phyloP scores from a whole-genome alignment of 1,139 yeast species.

The Spathaspora sp. region DNA sequence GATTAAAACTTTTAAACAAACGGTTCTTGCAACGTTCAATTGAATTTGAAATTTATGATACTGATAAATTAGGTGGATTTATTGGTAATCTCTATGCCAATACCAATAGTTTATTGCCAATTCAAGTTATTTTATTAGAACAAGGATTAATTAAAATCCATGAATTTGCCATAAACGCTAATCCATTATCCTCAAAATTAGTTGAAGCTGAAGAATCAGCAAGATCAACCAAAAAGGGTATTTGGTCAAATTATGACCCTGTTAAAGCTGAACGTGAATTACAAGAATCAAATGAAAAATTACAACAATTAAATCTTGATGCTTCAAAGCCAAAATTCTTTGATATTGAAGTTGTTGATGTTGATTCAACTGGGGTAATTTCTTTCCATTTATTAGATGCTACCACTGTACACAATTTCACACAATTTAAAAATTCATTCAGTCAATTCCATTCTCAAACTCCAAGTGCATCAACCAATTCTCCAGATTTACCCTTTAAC shows the following conservation, averaged over 20 bases:
- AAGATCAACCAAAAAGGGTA: conserved; percentile 51
- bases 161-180: conserved; percentile 61
- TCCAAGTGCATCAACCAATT: conserved; percentile 37
- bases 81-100: conserved; percentile 67
- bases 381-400: conserved; percentile 51
- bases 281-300: conserved; percentile 21
- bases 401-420: conserved; percentile 33
- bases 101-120: conserved; percentile 50
- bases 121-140: conserved; percentile 59
- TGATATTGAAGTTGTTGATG: conserved; percentile 62
- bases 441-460: conserved; percentile 43
- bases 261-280: conserved; percentile 25
- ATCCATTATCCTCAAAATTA: conserved; percentile 54
- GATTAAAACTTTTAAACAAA: conserved; percentile 54
- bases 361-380: conserved; percentile 47
- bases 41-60: conserved; percentile 63
- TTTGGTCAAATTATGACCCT: conserved; percentile 64
- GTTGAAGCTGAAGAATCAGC: conserved; percentile 66
- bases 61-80: conserved; percentile 80
- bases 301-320: conserved; percentile 23
- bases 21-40: conserved; percentile 72
- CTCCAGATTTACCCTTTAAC: conserved; percentile 49
- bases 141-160: conserved; percentile 69
- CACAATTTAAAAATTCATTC: conserved; percentile 46
- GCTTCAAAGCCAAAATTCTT: conserved; percentile 49